Base-by-base conservation (phyloP, 2,329 filamentous ascomycete species). In the Botrytis byssoidea region DNA sequence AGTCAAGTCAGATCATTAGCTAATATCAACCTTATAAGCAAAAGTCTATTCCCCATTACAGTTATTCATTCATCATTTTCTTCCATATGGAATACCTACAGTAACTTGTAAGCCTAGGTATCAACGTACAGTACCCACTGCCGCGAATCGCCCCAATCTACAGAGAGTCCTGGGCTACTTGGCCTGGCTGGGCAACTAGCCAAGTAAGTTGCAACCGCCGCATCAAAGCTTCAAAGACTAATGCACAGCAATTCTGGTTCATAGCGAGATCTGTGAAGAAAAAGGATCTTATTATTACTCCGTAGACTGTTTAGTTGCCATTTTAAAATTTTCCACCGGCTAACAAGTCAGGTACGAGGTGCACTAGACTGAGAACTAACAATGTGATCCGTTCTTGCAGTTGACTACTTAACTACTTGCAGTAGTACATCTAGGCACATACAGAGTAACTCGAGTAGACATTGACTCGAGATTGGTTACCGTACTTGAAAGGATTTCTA, bases 141-240 rank as follows among this genome's bases (percentile, higher is more conserved):
- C 48, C 29, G 64, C 64, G 44, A 48, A 66, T 48, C 29, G 44
- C 29, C 37, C 20, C 29, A 66, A 48, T 66, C 29, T 48, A 22
- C 44, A 55, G 48, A n/a, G 48, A 55, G 25, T 55, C 0, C 48
- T 67, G 44, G 44, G 64, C 44, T 48, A 12, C 14, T n/a, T 46
- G 40, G 42, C 37, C 29, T 60, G 57, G 57, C 57, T 37, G 16
- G 57, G 57, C 37, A 12, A 4, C 37, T 29, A 44, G 37, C 6
- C 59, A 61, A 16, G 59, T 61, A 22, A 46, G 42, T 46, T 65
- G 29, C 12, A 67, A 51, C 46, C 64, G 64, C 44, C 44, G 44
- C 44, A 40, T 67, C 64, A 51, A 67, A 67, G 64, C 44, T 67
- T 25, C n/a, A 40, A 51, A 61, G 20, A 61, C 59, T 60, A 67